Evolutionary conservation across 805 yeast species (phyloP).

Genomic region (Candida pseudofarinosa): DNA sequence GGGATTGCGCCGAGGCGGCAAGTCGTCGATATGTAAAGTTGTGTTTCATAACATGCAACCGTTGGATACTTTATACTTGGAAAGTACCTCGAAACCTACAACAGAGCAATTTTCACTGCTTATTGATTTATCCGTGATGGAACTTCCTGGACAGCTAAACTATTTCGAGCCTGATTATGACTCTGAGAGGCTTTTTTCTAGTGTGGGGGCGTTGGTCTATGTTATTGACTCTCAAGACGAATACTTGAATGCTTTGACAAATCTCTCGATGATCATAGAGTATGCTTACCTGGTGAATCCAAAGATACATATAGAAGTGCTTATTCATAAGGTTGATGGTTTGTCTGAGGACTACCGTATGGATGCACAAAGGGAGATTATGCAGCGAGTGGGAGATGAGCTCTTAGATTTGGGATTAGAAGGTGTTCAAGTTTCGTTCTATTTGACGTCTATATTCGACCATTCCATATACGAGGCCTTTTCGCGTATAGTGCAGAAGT

Average conservation of each 20-base stretch:
- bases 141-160: conserved; percentile 90
- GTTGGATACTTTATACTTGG: conserved; percentile 83
- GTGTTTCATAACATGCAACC: conserved; percentile 97
- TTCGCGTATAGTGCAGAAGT: conserved; percentile 85
- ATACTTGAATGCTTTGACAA: conserved; percentile 85
- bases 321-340: conserved; percentile 95
- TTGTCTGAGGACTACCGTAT: conserved; percentile 87
- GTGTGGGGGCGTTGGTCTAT: conserved; percentile 87
- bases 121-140: conserved; percentile 86
- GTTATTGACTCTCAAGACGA: conserved; percentile 96
- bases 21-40: conserved; percentile 92
- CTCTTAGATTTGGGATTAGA: conserved; percentile 83
- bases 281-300: conserved; percentile 85
- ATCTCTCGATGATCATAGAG: conserved; percentile 81
- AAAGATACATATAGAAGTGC: conserved; percentile 79
- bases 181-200: conserved; percentile 68
- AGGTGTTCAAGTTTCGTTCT: conserved; percentile 87
- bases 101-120: conserved; percentile 79
- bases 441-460: conserved; percentile 90
- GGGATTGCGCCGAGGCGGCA: conserved; percentile 91
- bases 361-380: conserved; percentile 94
- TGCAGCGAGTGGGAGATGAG: conserved; percentile 94
- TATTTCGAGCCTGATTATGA: conserved; percentile 84
- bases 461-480: conserved; percentile 95
- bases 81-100: conserved; percentile 85